Base-by-base conservation (phyloP, 805 yeast genomes). In the Starmerella scarabaei region DNA sequence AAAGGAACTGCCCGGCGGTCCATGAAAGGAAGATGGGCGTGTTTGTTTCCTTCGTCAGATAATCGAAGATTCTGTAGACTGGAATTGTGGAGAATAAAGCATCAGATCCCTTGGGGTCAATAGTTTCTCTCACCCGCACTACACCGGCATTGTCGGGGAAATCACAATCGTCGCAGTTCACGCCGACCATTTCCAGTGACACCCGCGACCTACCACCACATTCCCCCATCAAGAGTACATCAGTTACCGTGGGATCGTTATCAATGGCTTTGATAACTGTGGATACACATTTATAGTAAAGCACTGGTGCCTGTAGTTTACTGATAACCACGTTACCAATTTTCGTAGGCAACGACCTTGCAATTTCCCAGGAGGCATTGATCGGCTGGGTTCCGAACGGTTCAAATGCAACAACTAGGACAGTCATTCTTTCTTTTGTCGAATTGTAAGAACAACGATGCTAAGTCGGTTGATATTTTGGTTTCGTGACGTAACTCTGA, bases 311-410 rank as follows among this genome's bases (percentile, higher is more conserved):
- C 36, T 41, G 38, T 14, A 9, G 14, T 24, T 36, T 41, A 12
- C 27, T 19, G 3, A 48, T 24, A 14, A 33, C 30, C 1, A 28
- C 27, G 12, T 37, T 36, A 4, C 34, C 35, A 6, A 46, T 18
- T 8, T 29, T 27, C 3, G 23, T 17, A 5, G 50, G 50, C n/a
- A 48, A 36, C 11, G 18, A 11, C 12, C 37, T 17, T 3, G 41
- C 48, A 4, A 42, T 45, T 19, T 37, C 46, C 50, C 48, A 46
- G 3, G 52, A 45, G 3, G 52, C 48, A 23, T 48, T 48, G 21
- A 38, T 27, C n/a, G 33, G n/a, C 19, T 40, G 39, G 21, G 30
- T 38, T 11, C 49, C 50, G 36, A 48, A 46, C 5, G 52, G 43
- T 17, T 41, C 50, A 24, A 48, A 48, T 3, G 49, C 52, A 7